Evolutionary conservation across 2,329 filamentous ascomycete species (phyloP), one percentile per base, ranked within the genome.

Genomic region (Aspergillus pseudoviridinutans): DNA sequence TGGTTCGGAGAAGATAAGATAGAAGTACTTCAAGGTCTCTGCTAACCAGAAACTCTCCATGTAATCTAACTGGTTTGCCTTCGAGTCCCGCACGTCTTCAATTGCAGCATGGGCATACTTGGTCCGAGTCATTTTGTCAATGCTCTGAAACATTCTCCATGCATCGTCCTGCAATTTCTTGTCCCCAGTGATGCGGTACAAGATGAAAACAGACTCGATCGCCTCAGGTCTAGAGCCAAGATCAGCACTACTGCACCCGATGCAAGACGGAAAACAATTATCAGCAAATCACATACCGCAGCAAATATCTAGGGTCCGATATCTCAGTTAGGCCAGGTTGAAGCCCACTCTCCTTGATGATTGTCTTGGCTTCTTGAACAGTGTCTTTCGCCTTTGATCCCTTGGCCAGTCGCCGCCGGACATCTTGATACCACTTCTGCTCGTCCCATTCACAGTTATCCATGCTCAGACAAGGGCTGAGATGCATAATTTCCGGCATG

Each of bases 131-230:
- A 73, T 71, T 32, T 72, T 76, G 27, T 79, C 76, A 35, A 81
- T 77, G 41, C 70, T 75, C 50, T 76, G 67, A 61, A 80, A 81
- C 79, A 81, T 81, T 32, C 74, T 72, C 79, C 79, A 81, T 3
- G 78, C 79, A 1, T 72, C 71, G 41, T 80, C 77, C 46, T 76
- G 73, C 53, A 76, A 71, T 14, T 67, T 71, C 54, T 74, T 75
- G 58, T 84, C 79, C 12, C 84, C 84, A 0, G 83, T 85, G 49
- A 84, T 81, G 22, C 84, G 79, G 63, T 85, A 85, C 68, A 86
- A 72, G 61, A 85, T 75, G 68, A 86, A 86, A 3, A 86, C 78
- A n/a, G 79, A 82, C 66, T 86, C 84, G 49, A 86, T 84, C 2
- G 83, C 83, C 68, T 86, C 84, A 0, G 84, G 77, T 60, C 70